phyloP scores from a whole-genome alignment of 345 rosid species.

The Nasturtium officinale region DNA sequence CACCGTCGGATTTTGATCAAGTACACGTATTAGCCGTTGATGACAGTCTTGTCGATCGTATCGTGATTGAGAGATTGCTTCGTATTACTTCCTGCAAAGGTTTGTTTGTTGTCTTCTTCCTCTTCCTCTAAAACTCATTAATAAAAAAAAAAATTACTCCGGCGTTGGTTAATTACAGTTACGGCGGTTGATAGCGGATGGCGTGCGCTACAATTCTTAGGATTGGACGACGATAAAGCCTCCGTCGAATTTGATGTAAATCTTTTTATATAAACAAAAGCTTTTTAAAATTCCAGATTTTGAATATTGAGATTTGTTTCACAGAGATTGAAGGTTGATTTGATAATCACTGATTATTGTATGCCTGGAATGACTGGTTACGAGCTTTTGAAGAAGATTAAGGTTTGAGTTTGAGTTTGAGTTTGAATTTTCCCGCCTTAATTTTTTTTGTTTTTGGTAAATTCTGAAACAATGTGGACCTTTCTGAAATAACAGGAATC shows the following conservation, averaged over 20 bases:
- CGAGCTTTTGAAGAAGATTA: conserved; percentile 87
- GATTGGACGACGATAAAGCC: conserved; percentile 63
- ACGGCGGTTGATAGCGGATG: conserved; percentile 90
- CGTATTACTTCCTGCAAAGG: conserved; percentile 82
- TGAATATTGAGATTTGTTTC: background rate
- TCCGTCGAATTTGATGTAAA: conserved; percentile 51
- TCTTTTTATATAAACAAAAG: background rate
- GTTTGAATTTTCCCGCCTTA: conserved; percentile 5
- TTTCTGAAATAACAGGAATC: conserved; percentile 59
- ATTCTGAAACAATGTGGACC: background rate
- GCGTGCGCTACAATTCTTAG: conserved; percentile 76
- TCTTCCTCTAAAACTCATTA: background rate
- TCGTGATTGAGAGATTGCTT: conserved; percentile 83
- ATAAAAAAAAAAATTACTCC: background rate
- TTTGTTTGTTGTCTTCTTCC: conserved; percentile 1
- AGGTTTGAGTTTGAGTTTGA: conserved; percentile 56
- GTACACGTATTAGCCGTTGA: conserved; percentile 94
- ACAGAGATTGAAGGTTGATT: conserved; percentile 81
- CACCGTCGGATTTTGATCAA: conserved; percentile 51
- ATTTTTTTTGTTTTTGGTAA: too few species aligned
- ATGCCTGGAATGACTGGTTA: conserved; percentile 99
- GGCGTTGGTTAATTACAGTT: conserved; percentile 50
- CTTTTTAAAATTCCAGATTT: background rate
- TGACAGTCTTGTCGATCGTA: conserved; percentile 84
- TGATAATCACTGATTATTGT: conserved; percentile 91